These are phyloP conservation scores for Leucaena leucocephala DNA, from an alignment of 306 rosid genomes.

Conservation along the genomic window DNA sequence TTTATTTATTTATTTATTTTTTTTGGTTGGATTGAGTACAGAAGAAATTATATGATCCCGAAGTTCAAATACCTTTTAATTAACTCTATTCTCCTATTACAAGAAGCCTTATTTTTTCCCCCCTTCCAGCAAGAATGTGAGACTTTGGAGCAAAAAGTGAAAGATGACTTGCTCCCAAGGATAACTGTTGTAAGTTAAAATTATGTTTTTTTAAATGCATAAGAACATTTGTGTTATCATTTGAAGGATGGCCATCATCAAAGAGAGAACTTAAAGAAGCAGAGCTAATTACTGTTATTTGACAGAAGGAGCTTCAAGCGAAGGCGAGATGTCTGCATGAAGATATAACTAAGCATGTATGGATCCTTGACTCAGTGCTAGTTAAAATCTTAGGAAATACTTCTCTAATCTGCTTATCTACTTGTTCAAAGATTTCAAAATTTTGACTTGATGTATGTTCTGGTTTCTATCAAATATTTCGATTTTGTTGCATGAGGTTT, in stretches of 20 bases:
- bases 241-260: constrained; percentile 1
- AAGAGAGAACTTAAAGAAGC: constrained; percentile 9
- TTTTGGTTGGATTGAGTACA: background rate
- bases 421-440: constrained; percentile 18
- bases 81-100: background rate
- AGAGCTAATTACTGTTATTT: background rate
- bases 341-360: constrained; percentile 72
- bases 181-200: constrained; percentile 61
- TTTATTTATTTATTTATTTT: background rate
- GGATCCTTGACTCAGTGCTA: constrained; percentile 27
- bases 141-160: constrained; percentile 58
- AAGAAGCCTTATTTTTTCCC: constrained; percentile 22
- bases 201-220: constrained; percentile 7
- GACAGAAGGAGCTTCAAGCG: constrained; percentile 69
- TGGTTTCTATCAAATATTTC: constrained; percentile 16
- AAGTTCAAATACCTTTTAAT: constrained; percentile 13
- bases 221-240: constrained; percentile 7
- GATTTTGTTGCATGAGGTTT: background rate
- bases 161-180: constrained; percentile 45
- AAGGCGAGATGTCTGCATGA: constrained; percentile 63
- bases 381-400: background rate
- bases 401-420: constrained; percentile 4
- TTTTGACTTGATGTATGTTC: background rate
- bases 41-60: background rate
- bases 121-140: constrained; percentile 67